Evolutionary conservation across 1,284 basidiomycete species (phyloP), one percentile per base, ranked within the genome.

Genomic region (Cryptococcus maquisensis): DNA sequence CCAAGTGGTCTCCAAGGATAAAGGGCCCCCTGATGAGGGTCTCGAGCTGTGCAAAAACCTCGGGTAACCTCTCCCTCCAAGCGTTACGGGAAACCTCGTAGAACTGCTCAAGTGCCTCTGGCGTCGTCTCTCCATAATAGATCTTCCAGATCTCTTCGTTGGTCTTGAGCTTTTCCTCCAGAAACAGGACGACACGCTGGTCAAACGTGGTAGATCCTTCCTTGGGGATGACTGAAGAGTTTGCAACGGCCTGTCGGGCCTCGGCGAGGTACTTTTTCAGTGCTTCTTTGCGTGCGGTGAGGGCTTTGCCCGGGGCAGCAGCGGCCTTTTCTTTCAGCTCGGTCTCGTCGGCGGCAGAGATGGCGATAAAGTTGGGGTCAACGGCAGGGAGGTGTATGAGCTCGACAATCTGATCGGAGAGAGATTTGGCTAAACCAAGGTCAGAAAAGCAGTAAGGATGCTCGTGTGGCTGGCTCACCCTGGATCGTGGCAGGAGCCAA

Each of bases 401-500:
- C 1, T 81, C 80, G 59, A 91, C 84, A 57, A 92, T 80, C 21
- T 76, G 75, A 56, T 82, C 83, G 45, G 82, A 84, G 5, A 79
- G 73, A 4, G 80, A 75, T 60, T 76, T 76, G 50, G 69, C 73
- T 67, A 52, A 13, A n/a, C 18, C 15, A 37, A 35, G 21, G 51
- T 38, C 20, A 46, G 1, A 40, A 4, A 43, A 21, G 23, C n/a
- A 47, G 49, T 50, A 21, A 4, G 43, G n/a, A 18, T 15, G 12
- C n/a, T 21, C 6, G 21, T 56, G 10, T 18, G 12, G 40, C 7
- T 55, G n/a, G n/a, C 57, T 79, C 77, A 65, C 85, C 85, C 8
- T 85, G 86, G 56, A 91, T 84, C 0, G 90, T 92, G 0, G 89
- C 87, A 0, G 90, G 90, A 2, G 86, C 80, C 12, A 94, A 78